Percentiles rank a stretch among this genome's conserved stretches.
phyloP scores from a whole-genome alignment of 805 yeast species.

The Yueomyces sinensis region DNA sequence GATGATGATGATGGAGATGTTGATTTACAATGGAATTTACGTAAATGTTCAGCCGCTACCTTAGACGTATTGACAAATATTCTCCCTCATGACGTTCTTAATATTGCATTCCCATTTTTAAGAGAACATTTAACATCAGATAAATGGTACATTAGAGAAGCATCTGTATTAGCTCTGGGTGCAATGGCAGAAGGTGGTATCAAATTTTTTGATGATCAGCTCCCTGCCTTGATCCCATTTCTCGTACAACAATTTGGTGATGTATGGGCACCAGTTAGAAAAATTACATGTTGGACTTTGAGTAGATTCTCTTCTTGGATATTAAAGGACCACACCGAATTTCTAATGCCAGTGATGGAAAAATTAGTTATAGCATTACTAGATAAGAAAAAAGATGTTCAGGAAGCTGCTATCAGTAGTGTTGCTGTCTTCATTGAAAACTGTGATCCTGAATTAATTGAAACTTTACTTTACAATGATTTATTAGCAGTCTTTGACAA shows the following conservation, averaged over 20 bases:
- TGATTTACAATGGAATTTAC: constrained; percentile 72
- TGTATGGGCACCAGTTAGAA: constrained; percentile 71
- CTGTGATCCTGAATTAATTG: constrained; percentile 49
- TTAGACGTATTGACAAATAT: constrained; percentile 65
- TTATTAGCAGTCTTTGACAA: constrained; percentile 55
- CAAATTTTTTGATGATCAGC: constrained; percentile 51
- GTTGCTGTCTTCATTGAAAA: constrained; percentile 73
- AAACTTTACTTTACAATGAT: constrained; percentile 45
- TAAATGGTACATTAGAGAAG: constrained; percentile 86
- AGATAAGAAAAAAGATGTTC: constrained; percentile 85
- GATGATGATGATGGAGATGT: constrained; percentile 58
- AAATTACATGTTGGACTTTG: constrained; percentile 91
- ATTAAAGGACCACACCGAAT: constrained; percentile 52
- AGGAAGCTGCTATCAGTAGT: constrained; percentile 85
- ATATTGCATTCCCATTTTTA: constrained; percentile 58
- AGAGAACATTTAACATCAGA: constrained; percentile 54
- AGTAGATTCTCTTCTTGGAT: constrained; percentile 81
- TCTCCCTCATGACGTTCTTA: constrained; percentile 54
- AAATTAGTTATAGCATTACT: constrained; percentile 62
- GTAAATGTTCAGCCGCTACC: constrained; percentile 92
- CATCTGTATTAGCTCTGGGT: constrained; percentile 87
- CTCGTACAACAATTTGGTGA: constrained; percentile 70
- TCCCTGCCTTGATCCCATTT: constrained; percentile 75
- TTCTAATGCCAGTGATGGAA: constrained; percentile 65
- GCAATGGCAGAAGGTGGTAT: constrained; percentile 87